Percentiles rank a stretch among this genome's conserved stretches.
Evolutionary conservation across 2,329 filamentous ascomycete genomes (phyloP).

Genomic region (Ophiostoma perfectum): DNA sequence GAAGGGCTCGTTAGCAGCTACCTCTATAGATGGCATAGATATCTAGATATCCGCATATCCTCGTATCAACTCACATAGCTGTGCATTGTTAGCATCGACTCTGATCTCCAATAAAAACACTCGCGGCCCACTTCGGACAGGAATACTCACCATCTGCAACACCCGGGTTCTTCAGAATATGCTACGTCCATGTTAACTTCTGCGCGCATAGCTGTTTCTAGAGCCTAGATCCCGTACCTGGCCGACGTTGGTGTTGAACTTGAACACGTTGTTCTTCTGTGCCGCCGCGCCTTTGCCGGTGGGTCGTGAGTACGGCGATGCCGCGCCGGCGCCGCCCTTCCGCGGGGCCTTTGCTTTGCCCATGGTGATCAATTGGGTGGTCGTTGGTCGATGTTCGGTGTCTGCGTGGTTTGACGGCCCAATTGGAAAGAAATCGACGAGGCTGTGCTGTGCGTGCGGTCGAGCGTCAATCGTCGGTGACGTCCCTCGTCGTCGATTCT

Average conservation of each 20-base stretch:
- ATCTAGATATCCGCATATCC: not conserved
- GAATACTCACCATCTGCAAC: slow-evolving; percentile 25
- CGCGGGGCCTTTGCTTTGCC: slow-evolving; percentile 40
- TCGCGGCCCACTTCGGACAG: no score
- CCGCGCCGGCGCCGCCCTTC: slow-evolving; percentile 32
- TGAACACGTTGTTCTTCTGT: slow-evolving; percentile 78
- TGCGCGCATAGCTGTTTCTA: not conserved
- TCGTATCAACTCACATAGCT: slow-evolving; percentile 26
- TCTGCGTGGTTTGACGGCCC: no score
- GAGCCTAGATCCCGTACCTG: slow-evolving; percentile 32
- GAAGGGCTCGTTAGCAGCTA: not conserved
- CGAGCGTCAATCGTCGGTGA: not conserved
- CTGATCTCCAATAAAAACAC: not conserved
- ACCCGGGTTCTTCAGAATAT: slow-evolving; percentile 68
- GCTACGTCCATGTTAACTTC: slow-evolving; percentile 33
- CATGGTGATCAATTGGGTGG: slow-evolving; percentile 31
- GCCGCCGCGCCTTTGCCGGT: slow-evolving; percentile 6
- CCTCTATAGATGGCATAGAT: not conserved
- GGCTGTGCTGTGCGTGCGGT: slow-evolving; percentile 9
- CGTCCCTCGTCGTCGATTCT: slow-evolving; percentile 1
- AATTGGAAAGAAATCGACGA: not conserved
- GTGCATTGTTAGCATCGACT: slow-evolving; percentile 8
- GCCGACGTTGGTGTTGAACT: slow-evolving; percentile 88
- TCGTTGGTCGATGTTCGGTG: not conserved
- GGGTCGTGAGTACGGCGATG: slow-evolving; percentile 35